Evolutionary conservation across 2,329 filamentous ascomycete species (phyloP).

Genomic region (Cephalotrichum gorgonifer): DNA sequence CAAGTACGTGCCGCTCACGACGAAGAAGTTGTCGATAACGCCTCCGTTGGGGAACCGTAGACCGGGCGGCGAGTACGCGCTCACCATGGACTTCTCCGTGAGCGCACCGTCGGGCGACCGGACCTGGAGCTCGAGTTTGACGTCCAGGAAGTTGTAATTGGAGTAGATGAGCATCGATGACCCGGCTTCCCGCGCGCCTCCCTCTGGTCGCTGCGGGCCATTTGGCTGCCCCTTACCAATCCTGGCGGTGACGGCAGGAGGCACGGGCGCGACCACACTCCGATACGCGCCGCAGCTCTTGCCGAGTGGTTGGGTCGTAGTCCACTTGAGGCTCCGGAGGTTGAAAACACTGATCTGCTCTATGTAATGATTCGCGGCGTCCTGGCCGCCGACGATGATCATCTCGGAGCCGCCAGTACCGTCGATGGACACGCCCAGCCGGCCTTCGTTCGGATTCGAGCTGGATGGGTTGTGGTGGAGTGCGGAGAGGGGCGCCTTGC

Average conservation of each 20-base stretch:
- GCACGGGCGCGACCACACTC: conserved; percentile 82
- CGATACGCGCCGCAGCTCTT: conserved; percentile 94
- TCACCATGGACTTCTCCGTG: conserved; percentile 80
- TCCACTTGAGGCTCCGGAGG: conserved; percentile 89
- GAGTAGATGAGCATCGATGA: conserved; percentile 93
- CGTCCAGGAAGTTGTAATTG: conserved; percentile 97
- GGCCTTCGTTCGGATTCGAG: conserved; percentile 75
- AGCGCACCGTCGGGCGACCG: conserved; percentile 74
- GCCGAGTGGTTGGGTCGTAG: conserved; percentile 73
- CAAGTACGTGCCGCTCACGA: conserved; percentile 93
- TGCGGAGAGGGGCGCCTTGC: conserved; percentile 72
- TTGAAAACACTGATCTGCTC: conserved; percentile 99
- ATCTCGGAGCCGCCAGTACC: conserved; percentile 90
- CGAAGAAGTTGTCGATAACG: conserved; percentile 90
- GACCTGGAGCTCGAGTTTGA: conserved; percentile 90
- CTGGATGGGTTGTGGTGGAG: conserved; percentile 82
- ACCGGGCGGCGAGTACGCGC: conserved; percentile 78
- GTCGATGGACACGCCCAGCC: conserved; percentile 80
- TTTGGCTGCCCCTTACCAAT: conserved; percentile 51
- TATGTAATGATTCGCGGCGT: conserved; percentile 97
- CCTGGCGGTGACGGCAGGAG: conserved; percentile 51
- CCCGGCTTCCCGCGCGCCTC: conserved; percentile 42
- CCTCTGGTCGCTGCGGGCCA: conserved; percentile 28
- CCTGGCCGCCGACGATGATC: conserved; percentile 93
- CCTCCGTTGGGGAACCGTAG: conserved; percentile 93